Evolutionary conservation across 2,329 filamentous ascomycete genomes (phyloP).

Genomic region (Neocatenulostroma microsporum): DNA sequence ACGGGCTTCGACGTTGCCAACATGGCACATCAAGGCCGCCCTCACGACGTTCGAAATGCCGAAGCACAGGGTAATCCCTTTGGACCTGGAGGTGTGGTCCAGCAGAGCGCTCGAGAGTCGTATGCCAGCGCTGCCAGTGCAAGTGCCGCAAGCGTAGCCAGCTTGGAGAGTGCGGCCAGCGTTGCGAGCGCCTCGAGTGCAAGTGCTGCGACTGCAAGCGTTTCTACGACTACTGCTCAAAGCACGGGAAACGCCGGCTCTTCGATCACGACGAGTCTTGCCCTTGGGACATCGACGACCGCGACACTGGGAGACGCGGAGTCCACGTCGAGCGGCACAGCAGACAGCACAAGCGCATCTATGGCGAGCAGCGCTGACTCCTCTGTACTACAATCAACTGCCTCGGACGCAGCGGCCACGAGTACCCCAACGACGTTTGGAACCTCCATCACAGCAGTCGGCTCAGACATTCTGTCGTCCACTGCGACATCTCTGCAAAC

Average conservation of each 20-base stretch:
- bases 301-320: neutral
- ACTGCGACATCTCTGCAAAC: neutral
- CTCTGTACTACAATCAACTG: too few species aligned
- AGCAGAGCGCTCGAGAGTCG: conserved; percentile 1
- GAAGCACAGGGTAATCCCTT: too few species aligned
- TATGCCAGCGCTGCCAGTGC: too few species aligned
- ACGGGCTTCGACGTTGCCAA: too few species aligned
- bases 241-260: neutral
- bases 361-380: neutral
- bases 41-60: too few species aligned
- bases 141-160: conserved; percentile 1
- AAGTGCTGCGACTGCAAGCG: neutral
- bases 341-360: neutral
- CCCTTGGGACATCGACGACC: neutral
- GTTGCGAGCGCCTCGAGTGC: neutral
- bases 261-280: conserved; percentile 1
- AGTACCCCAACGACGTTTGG: neutral
- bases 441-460: neutral
- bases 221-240: neutral
- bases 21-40: too few species aligned
- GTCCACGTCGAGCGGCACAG: neutral
- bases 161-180: neutral
- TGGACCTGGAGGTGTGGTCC: neutral
- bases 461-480: neutral
- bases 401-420: neutral